Percentiles rank a stretch among this genome's conserved stretches.
Evolutionary conservation across 495 filamentous ascomycete genomes (phyloP).

Genomic region (Ramalina intermedia): DNA sequence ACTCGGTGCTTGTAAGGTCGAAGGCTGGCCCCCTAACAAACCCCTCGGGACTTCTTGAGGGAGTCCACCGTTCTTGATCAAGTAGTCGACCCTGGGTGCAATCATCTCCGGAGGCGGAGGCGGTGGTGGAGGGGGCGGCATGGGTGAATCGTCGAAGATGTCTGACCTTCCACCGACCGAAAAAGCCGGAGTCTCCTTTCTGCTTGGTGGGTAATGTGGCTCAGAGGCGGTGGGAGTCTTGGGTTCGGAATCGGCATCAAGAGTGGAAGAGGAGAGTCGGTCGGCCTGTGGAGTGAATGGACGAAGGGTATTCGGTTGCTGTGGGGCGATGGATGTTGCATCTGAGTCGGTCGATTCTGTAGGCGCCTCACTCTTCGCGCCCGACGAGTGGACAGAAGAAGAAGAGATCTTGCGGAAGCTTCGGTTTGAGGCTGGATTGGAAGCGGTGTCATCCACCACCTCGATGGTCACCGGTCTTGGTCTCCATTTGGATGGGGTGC

Average conservation of each 20-base stretch:
- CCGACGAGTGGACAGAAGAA: conserved; percentile 6
- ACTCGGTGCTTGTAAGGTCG: conserved; percentile 23
- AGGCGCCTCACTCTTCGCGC: conserved; percentile 19
- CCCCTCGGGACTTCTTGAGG: conserved; percentile 47
- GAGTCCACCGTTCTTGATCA: conserved; percentile 75
- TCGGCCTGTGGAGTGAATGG: conserved; percentile 18
- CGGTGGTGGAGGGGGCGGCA: conserved; percentile 70
- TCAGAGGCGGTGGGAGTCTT: conserved; percentile 38
- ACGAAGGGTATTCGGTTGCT: conserved; percentile 35
- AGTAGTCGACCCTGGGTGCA: conserved; percentile 77
- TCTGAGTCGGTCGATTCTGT: conserved; percentile 42
- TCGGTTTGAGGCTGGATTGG: neutral
- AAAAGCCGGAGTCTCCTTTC: conserved; percentile 12
- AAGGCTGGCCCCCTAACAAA: conserved; percentile 29
- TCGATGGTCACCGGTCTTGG: conserved; percentile 25
- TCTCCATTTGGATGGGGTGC: conserved; percentile 26
- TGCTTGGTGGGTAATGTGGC: conserved; percentile 29
- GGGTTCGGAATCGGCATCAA: conserved; percentile 37
- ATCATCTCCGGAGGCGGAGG: conserved; percentile 60
- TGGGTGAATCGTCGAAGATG: conserved; percentile 24
- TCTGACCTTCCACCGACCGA: conserved; percentile 2
- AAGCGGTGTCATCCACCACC: conserved; percentile 9
- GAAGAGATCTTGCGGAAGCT: conserved; percentile 9
- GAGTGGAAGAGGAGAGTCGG: conserved; percentile 12
- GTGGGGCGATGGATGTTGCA: conserved; percentile 52